These are phyloP conservation scores for Hypericum androsaemum DNA, from an alignment of 345 rosid genomes.

Conservation along the genomic window DNA sequence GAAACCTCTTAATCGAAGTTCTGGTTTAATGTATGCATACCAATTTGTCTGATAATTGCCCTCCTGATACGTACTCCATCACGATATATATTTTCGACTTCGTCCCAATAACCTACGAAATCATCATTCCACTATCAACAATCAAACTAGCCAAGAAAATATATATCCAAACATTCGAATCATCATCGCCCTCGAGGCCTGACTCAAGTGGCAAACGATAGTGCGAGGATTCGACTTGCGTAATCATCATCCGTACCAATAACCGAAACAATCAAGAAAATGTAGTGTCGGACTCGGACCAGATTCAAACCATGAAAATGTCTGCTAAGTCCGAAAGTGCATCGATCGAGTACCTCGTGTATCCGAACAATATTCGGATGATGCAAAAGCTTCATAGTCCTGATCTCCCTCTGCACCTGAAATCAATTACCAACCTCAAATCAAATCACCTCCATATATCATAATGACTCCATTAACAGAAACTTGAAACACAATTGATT, in stretches of 20 bases:
- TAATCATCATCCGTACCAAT: no score
- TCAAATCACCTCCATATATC: background rate
- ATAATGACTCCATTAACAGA: slow-evolving; percentile 7
- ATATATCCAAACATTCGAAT: no score
- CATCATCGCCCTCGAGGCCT: no score
- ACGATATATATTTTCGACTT: slow-evolving; percentile 79
- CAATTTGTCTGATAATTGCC: slow-evolving; percentile 77
- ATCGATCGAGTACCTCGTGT: slow-evolving; percentile 45
- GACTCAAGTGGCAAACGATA: no score
- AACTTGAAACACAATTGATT: background rate
- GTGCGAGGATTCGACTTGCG: no score
- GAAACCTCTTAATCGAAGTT: background rate
- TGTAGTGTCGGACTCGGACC: no score
- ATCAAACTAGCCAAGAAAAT: no score
- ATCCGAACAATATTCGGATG: slow-evolving; percentile 75
- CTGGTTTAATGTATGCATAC: slow-evolving; percentile 25
- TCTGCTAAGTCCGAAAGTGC: no score
- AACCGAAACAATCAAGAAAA: no score
- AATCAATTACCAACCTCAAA: background rate
- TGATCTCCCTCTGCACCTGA: slow-evolving; percentile 73
- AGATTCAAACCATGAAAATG: no score
- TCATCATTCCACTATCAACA: no score
- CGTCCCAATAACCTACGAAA: slow-evolving; percentile 64
- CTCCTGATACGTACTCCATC: slow-evolving; percentile 81
- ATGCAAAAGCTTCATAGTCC: slow-evolving; percentile 75